A percentile compares a stretch with the other conserved stretches of the same genome.
These are phyloP conservation scores for Nakazawaea anatomiae DNA, from an alignment of 805 yeast species.

Conservation along the genomic window DNA sequence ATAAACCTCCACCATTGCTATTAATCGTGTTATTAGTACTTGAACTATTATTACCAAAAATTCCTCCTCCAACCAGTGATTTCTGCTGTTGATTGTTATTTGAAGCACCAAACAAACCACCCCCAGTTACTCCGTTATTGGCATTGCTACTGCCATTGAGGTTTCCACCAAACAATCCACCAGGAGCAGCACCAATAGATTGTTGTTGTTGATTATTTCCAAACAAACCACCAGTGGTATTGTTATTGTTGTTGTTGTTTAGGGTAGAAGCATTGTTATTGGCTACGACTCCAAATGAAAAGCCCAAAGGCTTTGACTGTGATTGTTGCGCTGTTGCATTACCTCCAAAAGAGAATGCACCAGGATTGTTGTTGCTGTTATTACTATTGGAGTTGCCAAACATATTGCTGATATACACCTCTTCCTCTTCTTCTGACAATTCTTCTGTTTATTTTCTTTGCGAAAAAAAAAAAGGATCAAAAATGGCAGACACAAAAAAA, in stretches of 20 bases:
- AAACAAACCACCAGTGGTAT: slow-evolving; percentile 1
- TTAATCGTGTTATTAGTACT: not conserved
- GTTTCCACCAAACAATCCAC: not conserved
- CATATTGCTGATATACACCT: not conserved
- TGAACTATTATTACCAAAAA: not conserved
- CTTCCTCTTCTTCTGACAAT: too few species aligned
- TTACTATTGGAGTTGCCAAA: not conserved
- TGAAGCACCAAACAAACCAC: not conserved
- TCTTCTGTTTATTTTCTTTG: too few species aligned
- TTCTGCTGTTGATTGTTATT: not conserved
- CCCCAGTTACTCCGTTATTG: not conserved
- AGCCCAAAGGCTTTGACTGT: not conserved
- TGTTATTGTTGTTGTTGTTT: slow-evolving; percentile 3
- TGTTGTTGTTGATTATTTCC: not conserved
- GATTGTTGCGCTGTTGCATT: not conserved
- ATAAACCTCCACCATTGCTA: not conserved
- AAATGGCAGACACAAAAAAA: too few species aligned
- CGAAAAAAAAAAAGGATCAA: too few species aligned
- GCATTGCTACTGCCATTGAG: not conserved
- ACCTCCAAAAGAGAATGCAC: slow-evolving; percentile 1
- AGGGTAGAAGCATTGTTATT: not conserved
- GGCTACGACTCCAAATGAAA: slow-evolving; percentile 4
- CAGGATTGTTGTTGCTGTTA: not conserved
- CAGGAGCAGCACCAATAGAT: not conserved
- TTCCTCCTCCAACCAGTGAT: not conserved